Percentiles rank a stretch among this genome's conserved stretches.
phyloP scores from a whole-genome alignment of 345 rosid species.

The Diplotaxis tenuifolia region DNA sequence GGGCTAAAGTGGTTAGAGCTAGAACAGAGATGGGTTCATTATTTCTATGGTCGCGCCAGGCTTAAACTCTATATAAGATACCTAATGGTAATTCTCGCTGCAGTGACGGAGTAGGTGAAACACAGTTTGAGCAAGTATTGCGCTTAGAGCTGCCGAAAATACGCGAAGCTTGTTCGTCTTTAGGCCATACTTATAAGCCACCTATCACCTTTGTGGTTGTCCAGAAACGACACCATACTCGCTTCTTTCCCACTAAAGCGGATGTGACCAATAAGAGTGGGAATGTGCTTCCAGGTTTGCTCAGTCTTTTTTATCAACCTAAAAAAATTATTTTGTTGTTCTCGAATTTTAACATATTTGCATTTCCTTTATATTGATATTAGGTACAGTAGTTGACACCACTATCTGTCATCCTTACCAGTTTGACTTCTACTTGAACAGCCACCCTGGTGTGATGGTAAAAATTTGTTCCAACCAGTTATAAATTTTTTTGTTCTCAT shows the following conservation, averaged over 20 bases:
- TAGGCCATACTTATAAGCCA: constrained; percentile 47
- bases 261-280: constrained; percentile 52
- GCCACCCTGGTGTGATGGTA: constrained; percentile 83
- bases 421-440: constrained; percentile 73
- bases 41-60: too few relatives aligned
- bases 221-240: constrained; percentile 81
- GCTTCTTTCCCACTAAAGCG: constrained; percentile 59
- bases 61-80: too few relatives aligned
- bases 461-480: not conserved
- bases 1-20: too few relatives aligned
- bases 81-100: not conserved
- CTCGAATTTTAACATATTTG: not conserved
- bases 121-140: constrained; percentile 63
- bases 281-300: constrained; percentile 67
- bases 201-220: constrained; percentile 69
- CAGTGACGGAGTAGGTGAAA: constrained; percentile 88
- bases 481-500: not conserved
- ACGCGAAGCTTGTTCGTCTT: constrained; percentile 58
- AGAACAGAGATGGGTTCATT: too few relatives aligned
- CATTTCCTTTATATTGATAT: not conserved
- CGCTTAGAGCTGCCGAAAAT: constrained; percentile 59
- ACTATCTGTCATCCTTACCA: constrained; percentile 63
- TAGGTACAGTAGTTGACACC: constrained; percentile 85
- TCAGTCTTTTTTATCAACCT: not conserved
- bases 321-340: too few relatives aligned